phyloP scores from a whole-genome alignment of 1,284 basidiomycete genomes.

The Ganoderma meredithae region DNA sequence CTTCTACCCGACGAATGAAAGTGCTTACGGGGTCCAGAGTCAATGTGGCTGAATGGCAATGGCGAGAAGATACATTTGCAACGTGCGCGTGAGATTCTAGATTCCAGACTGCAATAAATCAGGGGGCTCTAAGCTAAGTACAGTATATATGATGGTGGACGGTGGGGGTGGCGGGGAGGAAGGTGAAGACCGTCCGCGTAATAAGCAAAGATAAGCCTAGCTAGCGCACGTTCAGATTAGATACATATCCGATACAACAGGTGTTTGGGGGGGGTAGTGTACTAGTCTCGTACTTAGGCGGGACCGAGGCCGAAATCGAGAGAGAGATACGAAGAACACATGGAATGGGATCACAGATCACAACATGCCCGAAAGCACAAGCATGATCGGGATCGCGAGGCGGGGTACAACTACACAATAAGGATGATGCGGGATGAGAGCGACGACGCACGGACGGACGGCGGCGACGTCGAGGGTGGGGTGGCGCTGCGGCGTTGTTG shows the following conservation, averaged over 20 bases:
- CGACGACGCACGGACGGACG: background rate
- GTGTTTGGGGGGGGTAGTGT: background rate
- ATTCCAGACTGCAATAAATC: background rate
- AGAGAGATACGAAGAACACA: background rate
- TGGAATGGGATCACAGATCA: background rate
- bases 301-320: background rate
- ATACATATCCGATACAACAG: background rate
- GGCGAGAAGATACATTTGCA: too few species aligned
- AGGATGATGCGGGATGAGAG: background rate
- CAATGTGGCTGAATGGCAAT: too few species aligned
- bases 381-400: background rate
- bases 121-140: background rate
- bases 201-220: background rate
- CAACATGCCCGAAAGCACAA: background rate
- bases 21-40: too few species aligned
- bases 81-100: background rate
- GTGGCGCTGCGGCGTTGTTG: background rate
- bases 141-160: background rate
- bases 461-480: background rate
- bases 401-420: background rate
- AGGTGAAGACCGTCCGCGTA: background rate
- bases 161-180: too few species aligned
- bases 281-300: background rate
- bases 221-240: background rate
- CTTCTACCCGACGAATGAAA: too few species aligned